Base-by-base conservation (phyloP, 2,329 filamentous ascomycete species). In the Fusarium albidum region DNA sequence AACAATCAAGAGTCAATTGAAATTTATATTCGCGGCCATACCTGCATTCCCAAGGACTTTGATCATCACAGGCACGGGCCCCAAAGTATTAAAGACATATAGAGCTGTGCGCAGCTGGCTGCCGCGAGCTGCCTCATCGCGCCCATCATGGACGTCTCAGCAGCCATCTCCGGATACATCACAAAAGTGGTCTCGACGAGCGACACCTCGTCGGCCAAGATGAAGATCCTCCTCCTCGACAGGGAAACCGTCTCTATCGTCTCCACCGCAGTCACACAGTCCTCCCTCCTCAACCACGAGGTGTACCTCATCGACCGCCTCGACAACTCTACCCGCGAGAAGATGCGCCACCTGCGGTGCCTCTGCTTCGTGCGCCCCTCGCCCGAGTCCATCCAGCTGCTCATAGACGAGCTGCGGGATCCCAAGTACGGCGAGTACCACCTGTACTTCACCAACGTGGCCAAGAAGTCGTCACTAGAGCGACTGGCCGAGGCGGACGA, bases 361-460 rank as follows among this genome's bases (percentile, higher is more conserved):
- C 78, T 98, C 25, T 97, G 92, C 71, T 94, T 99, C 65, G 84
- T 99, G 40, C 88, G 96, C 33, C 95, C 95, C 8, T 96, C 94
- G 0, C 84, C 94, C 11, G 92, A 96, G 64, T 96, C 94, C 6
- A 92, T 98, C 69, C 93, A 99, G 70, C 85, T 90, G 58, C 83
- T 99, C 46, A 94, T 99, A 64, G 95, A 99, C 69, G 95, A 99
- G 77, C 82, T 99, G 49, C 85, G 95, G 55, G 94, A 98, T 42
- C 96, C 95, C 5, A 97, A 93, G 71, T 99, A 99, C 67, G 94
- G 95, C 61, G 95, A 99, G 77, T 99, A 99, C 75, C 87, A 96
- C 69, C 84, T 99, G 50, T 97, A 96, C 74, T 96, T 99, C 74
- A 98, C 92, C 79, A 99, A 99, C 72, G 90, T 99, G 53, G 88